A percentile compares a stretch with the other conserved stretches of the same genome.
Evolutionary conservation across 768 basidiomycete genomes (phyloP).

Genomic region (Phlebiopsis flavidoalba): DNA sequence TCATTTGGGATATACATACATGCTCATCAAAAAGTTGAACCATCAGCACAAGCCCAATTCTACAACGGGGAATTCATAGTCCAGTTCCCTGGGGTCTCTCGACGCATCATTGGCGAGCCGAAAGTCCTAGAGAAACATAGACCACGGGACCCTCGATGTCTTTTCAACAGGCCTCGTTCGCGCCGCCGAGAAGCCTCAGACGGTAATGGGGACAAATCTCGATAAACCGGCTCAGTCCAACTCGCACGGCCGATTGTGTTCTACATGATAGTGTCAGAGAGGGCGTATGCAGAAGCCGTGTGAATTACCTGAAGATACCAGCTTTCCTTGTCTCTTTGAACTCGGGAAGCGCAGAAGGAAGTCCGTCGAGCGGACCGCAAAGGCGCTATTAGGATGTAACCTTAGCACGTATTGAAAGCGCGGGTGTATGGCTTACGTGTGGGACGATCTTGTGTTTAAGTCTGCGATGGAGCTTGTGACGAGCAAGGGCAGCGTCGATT

Average conservation of each 20-base stretch:
- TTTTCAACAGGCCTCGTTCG: no score
- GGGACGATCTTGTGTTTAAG: slow-evolving; percentile 31
- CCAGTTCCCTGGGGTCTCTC: neutral
- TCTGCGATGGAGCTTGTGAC: slow-evolving; percentile 20
- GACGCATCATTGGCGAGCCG: neutral
- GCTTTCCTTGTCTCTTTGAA: slow-evolving; percentile 28
- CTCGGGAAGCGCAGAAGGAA: slow-evolving; percentile 25
- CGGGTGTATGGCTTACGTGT: slow-evolving; percentile 27
- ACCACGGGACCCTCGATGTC: neutral
- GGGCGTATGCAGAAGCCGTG: neutral
- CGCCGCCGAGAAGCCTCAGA: neutral
- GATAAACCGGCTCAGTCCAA: slow-evolving; percentile 1
- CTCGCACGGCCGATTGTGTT: neutral
- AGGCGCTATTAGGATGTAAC: slow-evolving; percentile 25
- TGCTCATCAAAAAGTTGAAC: no score
- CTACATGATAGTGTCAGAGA: neutral
- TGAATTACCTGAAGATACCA: slow-evolving; percentile 29
- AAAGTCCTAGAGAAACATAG: neutral
- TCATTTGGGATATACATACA: no score
- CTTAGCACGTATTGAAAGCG: neutral
- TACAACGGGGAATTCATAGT: no score
- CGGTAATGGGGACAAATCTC: neutral
- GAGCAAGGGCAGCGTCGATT: slow-evolving; percentile 17
- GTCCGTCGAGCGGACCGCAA: slow-evolving; percentile 22
- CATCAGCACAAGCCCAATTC: no score